phyloP scores from a whole-genome alignment of 2,329 filamentous ascomycete species.

The Elsinoe necatrix region DNA sequence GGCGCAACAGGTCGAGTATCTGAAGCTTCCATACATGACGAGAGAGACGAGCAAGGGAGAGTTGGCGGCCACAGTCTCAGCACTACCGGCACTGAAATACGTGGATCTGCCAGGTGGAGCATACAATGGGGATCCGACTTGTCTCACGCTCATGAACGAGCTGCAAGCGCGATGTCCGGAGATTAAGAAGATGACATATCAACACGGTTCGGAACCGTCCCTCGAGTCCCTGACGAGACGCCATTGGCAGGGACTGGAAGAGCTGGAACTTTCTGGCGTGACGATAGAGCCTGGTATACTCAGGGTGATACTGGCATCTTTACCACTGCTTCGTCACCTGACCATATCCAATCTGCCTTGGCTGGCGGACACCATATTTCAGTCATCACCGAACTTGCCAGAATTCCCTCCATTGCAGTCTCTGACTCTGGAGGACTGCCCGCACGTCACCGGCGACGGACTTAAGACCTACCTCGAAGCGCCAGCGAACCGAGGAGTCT shows the following conservation, averaged over 20 bases:
- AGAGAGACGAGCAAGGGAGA: constrained; percentile 78
- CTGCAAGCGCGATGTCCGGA: constrained; percentile 75
- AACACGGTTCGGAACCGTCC: constrained; percentile 66
- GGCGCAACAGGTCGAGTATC: constrained; percentile 61
- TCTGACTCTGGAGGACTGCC: constrained; percentile 62
- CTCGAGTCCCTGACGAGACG: constrained; percentile 61
- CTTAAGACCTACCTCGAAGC: constrained; percentile 59
- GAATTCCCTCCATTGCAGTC: constrained; percentile 67
- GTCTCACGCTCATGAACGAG: constrained; percentile 69
- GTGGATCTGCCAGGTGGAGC: constrained; percentile 86
- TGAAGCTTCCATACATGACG: constrained; percentile 93
- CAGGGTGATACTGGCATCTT: constrained; percentile 59
- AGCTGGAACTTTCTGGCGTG: constrained; percentile 60
- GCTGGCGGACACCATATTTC: constrained; percentile 71
- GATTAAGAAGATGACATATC: constrained; percentile 83
- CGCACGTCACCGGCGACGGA: constrained; percentile 63
- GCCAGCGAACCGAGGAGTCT: constrained; percentile 49
- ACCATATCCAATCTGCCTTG: constrained; percentile 62
- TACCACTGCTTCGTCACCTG: constrained; percentile 62
- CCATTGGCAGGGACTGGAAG: constrained; percentile 62
- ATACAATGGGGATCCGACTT: constrained; percentile 70
- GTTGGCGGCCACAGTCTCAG: constrained; percentile 75
- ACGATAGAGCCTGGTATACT: constrained; percentile 63
- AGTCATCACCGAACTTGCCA: constrained; percentile 53
- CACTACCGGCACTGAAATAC: constrained; percentile 75